Base-by-base conservation (phyloP, 23 red algal genomes). In the Gracilaria vermiculophylla region DNA sequence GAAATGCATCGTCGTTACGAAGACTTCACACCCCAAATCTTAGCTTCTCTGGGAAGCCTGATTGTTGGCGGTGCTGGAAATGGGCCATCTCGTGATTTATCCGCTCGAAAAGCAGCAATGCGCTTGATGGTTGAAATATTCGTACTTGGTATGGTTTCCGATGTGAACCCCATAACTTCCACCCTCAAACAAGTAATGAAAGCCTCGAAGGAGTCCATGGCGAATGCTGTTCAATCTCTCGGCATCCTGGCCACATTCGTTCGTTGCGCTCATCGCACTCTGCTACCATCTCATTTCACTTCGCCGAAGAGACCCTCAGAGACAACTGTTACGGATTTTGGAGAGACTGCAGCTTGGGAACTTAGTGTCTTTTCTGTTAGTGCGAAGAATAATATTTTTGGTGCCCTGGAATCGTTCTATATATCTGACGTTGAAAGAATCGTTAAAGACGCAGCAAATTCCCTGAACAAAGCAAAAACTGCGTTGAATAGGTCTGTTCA, bases 1-100 rank as follows among this genome's bases (percentile, higher is more conserved):
- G 64, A 81, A 73, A 36, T 97, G 62, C 85, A 97, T 76, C 49
- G 85, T 31, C 82, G 84, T 45, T 93, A 97, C 77, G 83, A 88
- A 27, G 95, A 97, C 42, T 97, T 97, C 41, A 57, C 57, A 0
- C 19, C 77, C 5, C 69, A 79, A 70, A 65, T 90, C 23, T 62
- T 84, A 39, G 24, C 39, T 19, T 80, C 90, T 1, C 65, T 93
- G 49, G 62, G 56, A 8, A 72, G 17, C 21, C 27, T 69, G 4
- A 60, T 91, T 73, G 25, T 61, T 17, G 31, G 34, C 28, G 21
- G 32, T 48, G 13, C 79, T 51, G 58, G 41, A 34, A 69, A 83
- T 39, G 74, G 57, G 17, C 11, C 66, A 20, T 40, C 52, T n/a
- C 56, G 60, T 57, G 87, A 91, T 43, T 20, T 91, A 17, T 13